Evolutionary conservation across 768 basidiomycete species (phyloP), one percentile per base, ranked within the genome.

Genomic region (Hysterangium stoloniferum): DNA sequence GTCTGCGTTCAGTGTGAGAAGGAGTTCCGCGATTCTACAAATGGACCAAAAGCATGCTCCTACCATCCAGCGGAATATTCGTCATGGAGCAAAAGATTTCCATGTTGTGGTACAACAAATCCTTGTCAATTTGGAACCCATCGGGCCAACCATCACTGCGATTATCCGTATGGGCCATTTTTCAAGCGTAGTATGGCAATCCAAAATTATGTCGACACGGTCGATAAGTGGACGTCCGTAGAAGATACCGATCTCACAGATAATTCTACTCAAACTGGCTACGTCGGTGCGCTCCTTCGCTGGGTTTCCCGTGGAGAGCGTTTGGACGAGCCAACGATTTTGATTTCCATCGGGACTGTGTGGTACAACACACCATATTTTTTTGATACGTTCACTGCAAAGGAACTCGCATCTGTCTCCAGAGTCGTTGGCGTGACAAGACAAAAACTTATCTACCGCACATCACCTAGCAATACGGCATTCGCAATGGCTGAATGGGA

Each of bases 401-500:
- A 64, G 40, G 61, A 69, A 24, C 57, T 71, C 20, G 60, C 64
- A 48, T 57, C 64, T 33, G 62, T 67, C 44, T 58, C 68, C 9
- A 61, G 62, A 46, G 64, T 64, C 27, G 62, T 69, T 9, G 56
- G 62, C 15, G 53, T 68, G n/a, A 69, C 68, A 1, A 58, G 63
- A 7, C 57, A 68, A 33, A 66, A 62, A 0, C 57, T 67, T 25
- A 71, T 71, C 32, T 71, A 62, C 54, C 61, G 68, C 8, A 69
- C 68, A 4, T 63, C 62, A 3, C 29, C 59, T 11, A 60, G 60
- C 28, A 64, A 64, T 32, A 57, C 61, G 19, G 65, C 69, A 48
- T 71, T 57, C 52, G 67, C 67, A 0, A 62, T 68, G 63, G 70
- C 68, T 0, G 70, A 70, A 55, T 71, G 70, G 70, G 58, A 67